phyloP scores from a whole-genome alignment of 108 stramenopile species.

The Tribonema minus region DNA sequence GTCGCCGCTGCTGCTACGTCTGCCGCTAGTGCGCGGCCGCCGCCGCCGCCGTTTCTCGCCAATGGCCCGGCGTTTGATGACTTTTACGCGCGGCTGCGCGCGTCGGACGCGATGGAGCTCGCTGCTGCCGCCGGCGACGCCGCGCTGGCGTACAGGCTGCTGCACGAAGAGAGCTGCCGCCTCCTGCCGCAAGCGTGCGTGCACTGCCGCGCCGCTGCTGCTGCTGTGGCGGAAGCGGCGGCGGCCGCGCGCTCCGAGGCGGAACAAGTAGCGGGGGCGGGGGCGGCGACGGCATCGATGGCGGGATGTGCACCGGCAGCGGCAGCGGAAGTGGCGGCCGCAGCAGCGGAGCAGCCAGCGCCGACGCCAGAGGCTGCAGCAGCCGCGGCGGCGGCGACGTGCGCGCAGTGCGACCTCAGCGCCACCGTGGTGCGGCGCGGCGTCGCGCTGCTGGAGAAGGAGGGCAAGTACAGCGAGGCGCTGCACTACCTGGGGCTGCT shows the following conservation, averaged over 20 bases:
- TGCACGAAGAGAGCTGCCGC: neutral
- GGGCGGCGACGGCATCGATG: neutral
- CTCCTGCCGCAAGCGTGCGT: neutral
- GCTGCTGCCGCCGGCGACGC: constrained; percentile 24
- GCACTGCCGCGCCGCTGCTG: too few relatives aligned
- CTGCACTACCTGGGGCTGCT: constrained; percentile 36
- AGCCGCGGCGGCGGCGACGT: neutral
- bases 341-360: neutral
- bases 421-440: constrained; percentile 21
- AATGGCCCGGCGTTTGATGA: constrained; percentile 7
- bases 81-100: constrained; percentile 6
- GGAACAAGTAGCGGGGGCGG: neutral
- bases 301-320: neutral
- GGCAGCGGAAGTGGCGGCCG: neutral
- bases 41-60: constrained; percentile 4
- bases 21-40: neutral
- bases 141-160: too few relatives aligned
- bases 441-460: constrained; percentile 25
- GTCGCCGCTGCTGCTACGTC: neutral
- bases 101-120: constrained; percentile 19
- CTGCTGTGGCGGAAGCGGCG: too few relatives aligned
- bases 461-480: constrained; percentile 17
- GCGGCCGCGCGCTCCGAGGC: neutral
- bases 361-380: neutral
- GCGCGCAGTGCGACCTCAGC: constrained; percentile 22